Percentiles rank a stretch among this genome's conserved stretches.
Conservation (phyloP, 768 basidiomycete genomes). For the Hortiboletus flavorubellus region DNA sequence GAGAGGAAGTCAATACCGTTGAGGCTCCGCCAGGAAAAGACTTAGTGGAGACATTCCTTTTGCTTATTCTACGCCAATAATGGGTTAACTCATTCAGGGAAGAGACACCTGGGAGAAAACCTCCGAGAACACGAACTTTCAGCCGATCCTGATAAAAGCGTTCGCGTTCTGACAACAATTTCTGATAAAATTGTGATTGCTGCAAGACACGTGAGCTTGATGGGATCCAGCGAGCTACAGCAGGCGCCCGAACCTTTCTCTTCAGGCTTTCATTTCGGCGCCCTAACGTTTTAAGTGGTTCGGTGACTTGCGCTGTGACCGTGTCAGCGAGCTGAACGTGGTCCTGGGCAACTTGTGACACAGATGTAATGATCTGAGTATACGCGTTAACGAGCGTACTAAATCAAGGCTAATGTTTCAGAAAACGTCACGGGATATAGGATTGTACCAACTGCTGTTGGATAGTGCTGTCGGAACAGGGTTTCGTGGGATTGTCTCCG, state of each 20-base stretch:
- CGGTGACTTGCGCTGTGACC: constrained; percentile 56
- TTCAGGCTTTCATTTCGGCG: constrained; percentile 61
- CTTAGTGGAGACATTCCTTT: constrained; percentile 23
- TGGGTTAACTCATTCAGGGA: constrained; percentile 1
- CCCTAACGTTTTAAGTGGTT: constrained; percentile 58
- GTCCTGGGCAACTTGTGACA: constrained; percentile 60
- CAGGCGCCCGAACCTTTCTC: constrained; percentile 50
- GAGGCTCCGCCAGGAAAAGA: background rate
- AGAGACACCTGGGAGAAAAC: background rate
- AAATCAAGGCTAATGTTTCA: constrained; percentile 14
- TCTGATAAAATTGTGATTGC: constrained; percentile 72
- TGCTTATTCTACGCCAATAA: constrained; percentile 26
- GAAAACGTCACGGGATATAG: background rate
- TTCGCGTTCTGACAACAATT: constrained; percentile 67
- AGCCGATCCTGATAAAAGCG: constrained; percentile 60
- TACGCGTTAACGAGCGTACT: constrained; percentile 78
- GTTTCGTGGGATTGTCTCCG: constrained; percentile 66
- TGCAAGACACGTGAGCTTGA: constrained; percentile 30
- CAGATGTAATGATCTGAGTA: constrained; percentile 59
- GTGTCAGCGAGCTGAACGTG: constrained; percentile 66
- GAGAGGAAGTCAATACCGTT: constrained; percentile 9
- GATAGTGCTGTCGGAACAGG: constrained; percentile 50
- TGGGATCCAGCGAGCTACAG: background rate
- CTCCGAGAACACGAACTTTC: constrained; percentile 48
- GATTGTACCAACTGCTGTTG: constrained; percentile 48